phyloP scores from a whole-genome alignment of 495 filamentous ascomycete genomes.

The Daldinia bambusicola region DNA sequence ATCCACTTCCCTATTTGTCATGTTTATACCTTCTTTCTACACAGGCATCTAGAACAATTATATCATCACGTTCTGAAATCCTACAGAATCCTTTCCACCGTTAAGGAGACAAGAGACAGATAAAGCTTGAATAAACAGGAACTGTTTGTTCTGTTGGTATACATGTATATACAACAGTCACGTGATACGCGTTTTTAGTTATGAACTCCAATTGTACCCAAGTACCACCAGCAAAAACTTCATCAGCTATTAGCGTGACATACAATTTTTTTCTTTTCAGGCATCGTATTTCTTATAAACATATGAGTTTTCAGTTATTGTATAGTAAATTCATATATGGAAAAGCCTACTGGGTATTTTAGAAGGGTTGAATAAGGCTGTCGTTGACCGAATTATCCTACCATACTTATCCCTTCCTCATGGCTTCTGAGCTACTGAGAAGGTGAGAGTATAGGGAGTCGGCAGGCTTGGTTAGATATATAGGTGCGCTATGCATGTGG shows the following conservation, averaged over 20 bases:
- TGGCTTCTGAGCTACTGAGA: not conserved
- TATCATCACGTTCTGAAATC: too few relatives aligned
- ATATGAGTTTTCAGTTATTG: too few relatives aligned
- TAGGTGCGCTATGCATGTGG: not conserved
- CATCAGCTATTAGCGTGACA: not conserved
- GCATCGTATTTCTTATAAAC: too few relatives aligned
- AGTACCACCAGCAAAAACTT: not conserved
- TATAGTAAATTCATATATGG: too few relatives aligned
- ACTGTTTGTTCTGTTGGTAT: not conserved
- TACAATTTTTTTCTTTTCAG: not conserved
- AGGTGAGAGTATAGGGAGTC: not conserved
- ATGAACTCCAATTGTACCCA: not conserved
- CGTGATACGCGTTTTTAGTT: not conserved
- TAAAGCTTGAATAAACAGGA: not conserved
- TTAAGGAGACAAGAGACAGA: not conserved
- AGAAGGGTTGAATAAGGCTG: not conserved
- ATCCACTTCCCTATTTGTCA: too few relatives aligned
- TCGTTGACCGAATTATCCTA: not conserved
- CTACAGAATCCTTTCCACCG: too few relatives aligned
- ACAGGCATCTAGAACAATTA: too few relatives aligned
- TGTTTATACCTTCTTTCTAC: too few relatives aligned
- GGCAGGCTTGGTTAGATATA: not conserved
- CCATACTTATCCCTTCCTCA: not conserved
- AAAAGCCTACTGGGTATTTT: not conserved
- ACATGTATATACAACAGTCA: not conserved